Conservation (phyloP, 2,329 filamentous ascomycete species). For the Metarhizium robertsii region DNA sequence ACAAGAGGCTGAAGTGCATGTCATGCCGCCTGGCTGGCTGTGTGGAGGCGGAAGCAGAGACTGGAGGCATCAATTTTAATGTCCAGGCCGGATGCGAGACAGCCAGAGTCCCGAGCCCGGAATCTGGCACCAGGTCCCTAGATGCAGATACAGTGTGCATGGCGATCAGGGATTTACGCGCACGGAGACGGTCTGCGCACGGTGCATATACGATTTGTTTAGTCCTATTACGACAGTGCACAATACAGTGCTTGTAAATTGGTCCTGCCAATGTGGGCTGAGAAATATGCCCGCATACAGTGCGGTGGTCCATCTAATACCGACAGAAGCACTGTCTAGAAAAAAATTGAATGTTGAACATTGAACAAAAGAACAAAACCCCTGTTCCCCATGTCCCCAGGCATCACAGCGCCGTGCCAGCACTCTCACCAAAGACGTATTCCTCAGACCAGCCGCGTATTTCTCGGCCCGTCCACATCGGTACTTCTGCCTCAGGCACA, state of each 20-base stretch:
- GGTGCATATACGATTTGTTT: background rate
- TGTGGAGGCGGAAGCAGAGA: constrained; percentile 1
- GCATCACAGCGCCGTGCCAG: background rate
- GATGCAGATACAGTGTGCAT: background rate
- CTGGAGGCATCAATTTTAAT: background rate
- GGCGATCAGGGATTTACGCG: background rate
- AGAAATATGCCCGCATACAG: background rate
- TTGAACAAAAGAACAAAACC: background rate
- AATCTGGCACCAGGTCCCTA: background rate
- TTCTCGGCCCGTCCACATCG: constrained; percentile 11
- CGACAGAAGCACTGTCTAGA: background rate
- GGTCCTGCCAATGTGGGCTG: background rate
- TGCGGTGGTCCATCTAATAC: background rate
- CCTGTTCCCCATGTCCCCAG: background rate
- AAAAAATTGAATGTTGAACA: background rate
- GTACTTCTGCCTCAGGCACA: constrained; percentile 21
- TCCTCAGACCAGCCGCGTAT: constrained; percentile 17
- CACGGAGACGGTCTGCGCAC: background rate
- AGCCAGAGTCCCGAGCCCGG: background rate
- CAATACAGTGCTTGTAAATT: background rate
- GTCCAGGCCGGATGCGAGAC: constrained; percentile 5
- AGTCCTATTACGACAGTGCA: background rate
- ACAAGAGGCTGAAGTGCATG: background rate
- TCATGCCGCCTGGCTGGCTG: background rate
- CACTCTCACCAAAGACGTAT: constrained; percentile 12